A percentile compares a stretch with the other conserved stretches of the same genome.
Conservation (phyloP, 805 yeast species). For the Saturnispora saitoi region DNA sequence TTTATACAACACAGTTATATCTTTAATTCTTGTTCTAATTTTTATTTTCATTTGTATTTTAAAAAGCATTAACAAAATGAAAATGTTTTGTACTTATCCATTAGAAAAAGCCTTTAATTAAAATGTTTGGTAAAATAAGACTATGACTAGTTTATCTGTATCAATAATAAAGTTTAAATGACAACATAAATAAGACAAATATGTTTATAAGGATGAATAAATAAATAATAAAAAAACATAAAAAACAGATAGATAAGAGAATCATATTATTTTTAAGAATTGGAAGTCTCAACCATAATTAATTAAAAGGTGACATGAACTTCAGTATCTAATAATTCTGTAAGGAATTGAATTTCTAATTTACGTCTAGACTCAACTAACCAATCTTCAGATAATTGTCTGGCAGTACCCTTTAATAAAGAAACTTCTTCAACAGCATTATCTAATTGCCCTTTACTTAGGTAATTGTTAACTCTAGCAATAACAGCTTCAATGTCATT, state of each 20-base stretch:
- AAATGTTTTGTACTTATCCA: too few species aligned
- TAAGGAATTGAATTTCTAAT: conserved; percentile 76
- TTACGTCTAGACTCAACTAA: conserved; percentile 81
- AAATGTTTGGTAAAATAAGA: too few species aligned
- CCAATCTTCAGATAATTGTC: conserved; percentile 89
- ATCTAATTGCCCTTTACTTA: conserved; percentile 69
- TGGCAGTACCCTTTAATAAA: conserved; percentile 84
- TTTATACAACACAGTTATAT: neutral
- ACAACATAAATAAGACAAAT: too few species aligned
- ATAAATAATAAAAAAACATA: neutral
- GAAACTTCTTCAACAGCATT: conserved; percentile 91
- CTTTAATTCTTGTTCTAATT: too few species aligned
- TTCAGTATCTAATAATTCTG: conserved; percentile 61
- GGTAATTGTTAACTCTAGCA: conserved; percentile 72
- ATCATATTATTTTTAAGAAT: neutral
- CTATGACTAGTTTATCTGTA: too few species aligned
- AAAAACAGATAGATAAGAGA: neutral
- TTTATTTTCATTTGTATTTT: too few species aligned
- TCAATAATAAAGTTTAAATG: too few species aligned
- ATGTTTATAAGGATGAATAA: neutral
- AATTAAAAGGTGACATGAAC: conserved; percentile 31
- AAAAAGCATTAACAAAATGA: too few species aligned
- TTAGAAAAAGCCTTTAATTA: too few species aligned
- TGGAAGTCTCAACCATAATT: neutral
- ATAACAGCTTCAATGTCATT: conserved; percentile 83